Evolutionary conservation across 306 rosid species (phyloP).

Genomic region (Cucurbita argyrosperma): DNA sequence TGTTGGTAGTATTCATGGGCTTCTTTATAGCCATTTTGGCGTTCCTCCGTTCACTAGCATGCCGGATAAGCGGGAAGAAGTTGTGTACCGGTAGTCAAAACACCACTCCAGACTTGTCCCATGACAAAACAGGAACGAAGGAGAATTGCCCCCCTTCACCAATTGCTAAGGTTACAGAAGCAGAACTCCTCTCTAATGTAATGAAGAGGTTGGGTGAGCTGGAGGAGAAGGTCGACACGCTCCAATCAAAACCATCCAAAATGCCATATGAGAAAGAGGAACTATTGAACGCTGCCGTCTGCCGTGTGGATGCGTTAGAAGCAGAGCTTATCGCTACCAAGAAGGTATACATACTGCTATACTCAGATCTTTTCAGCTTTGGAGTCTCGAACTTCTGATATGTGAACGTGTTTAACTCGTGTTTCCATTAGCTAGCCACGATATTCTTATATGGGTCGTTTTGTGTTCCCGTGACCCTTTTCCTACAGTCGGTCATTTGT

Average conservation of each 20-base stretch:
- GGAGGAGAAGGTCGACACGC: constrained; percentile 68
- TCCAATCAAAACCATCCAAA: constrained; percentile 79
- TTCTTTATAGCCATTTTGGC: constrained; percentile 45
- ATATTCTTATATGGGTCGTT: neutral
- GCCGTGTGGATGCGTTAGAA: constrained; percentile 92
- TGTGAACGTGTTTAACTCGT: neutral
- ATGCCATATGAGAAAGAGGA: constrained; percentile 90
- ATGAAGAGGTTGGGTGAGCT: constrained; percentile 64
- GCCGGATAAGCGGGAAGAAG: constrained; percentile 34
- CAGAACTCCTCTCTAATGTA: constrained; percentile 41
- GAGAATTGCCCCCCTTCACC: constrained; percentile 28
- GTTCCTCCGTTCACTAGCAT: constrained; percentile 27
- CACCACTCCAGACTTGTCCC: constrained; percentile 11
- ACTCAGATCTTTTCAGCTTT: neutral
- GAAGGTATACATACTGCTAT: constrained; percentile 39
- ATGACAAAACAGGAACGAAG: constrained; percentile 23
- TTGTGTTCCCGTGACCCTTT: neutral
- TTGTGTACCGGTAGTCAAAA: constrained; percentile 21
- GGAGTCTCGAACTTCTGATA: neutral
- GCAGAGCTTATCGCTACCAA: constrained; percentile 92
- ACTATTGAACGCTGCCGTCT: constrained; percentile 94
- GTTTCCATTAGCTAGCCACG: neutral
- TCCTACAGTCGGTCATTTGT: neutral
- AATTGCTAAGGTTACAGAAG: constrained; percentile 19
- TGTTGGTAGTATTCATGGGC: constrained; percentile 42